phyloP scores from a whole-genome alignment of 2,329 filamentous ascomycete species.

The Clarireedia homoeocarpa region DNA sequence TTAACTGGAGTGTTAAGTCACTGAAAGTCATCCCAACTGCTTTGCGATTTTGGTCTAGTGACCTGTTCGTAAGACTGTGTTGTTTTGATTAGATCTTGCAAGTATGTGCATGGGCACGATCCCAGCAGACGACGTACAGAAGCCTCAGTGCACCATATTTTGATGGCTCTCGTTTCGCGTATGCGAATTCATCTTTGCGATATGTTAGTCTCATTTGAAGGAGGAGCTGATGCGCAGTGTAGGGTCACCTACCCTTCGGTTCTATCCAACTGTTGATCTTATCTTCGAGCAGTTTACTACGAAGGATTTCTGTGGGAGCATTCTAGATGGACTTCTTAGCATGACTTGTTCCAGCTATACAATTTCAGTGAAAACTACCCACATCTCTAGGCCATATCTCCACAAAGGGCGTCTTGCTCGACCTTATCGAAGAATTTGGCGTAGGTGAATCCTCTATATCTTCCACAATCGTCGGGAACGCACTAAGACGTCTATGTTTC shows the following conservation, averaged over 20 bases:
- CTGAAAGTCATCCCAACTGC: not conserved
- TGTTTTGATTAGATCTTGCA: not conserved
- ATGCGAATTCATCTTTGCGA: not conserved
- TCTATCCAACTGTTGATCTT: conserved; percentile 1
- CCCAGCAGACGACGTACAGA: not conserved
- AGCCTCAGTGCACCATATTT: conserved; percentile 1
- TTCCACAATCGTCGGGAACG: conserved; percentile 1
- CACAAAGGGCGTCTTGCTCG: not conserved
- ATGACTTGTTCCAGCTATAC: too few relatives aligned
- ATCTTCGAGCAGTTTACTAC: not conserved
- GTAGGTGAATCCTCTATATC: not conserved
- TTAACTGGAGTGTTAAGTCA: not conserved
- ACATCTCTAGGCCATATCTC: conserved; percentile 2
- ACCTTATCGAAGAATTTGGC: not conserved
- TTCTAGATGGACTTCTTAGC: not conserved
- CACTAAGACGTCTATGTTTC: conserved; percentile 1
- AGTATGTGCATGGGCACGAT: not conserved
- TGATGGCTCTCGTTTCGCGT: not conserved
- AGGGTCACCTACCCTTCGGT: not conserved
- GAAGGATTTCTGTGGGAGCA: not conserved
- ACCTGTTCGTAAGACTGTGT: not conserved
- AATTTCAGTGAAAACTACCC: not conserved
- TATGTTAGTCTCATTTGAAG: not conserved
- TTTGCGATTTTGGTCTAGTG: not conserved
- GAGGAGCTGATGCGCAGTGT: not conserved